phyloP scores from a whole-genome alignment of 768 basidiomycete genomes.

The Candolleomyces aberdarensis region DNA sequence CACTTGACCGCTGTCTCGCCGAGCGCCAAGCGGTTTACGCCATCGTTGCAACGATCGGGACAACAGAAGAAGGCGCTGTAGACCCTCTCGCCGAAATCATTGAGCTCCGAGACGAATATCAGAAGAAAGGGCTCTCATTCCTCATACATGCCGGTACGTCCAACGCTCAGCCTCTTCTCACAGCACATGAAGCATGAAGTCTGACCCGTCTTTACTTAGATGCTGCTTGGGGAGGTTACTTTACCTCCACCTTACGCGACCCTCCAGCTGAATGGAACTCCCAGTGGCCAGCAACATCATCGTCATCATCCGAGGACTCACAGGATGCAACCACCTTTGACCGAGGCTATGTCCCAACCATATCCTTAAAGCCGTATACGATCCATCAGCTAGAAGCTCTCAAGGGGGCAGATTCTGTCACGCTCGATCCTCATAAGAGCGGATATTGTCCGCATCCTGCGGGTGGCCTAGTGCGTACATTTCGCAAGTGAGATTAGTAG shows the following conservation, averaged over 20 bases:
- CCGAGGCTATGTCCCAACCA: constrained; percentile 20
- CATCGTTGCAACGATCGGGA: constrained; percentile 41
- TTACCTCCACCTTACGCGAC: constrained; percentile 28
- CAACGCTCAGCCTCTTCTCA: background rate
- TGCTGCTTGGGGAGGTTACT: constrained; percentile 49
- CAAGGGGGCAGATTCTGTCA: constrained; percentile 34
- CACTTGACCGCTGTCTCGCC: constrained; percentile 27
- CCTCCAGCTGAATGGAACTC: constrained; percentile 5
- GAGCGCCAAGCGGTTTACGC: constrained; percentile 34
- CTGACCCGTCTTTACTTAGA: constrained; percentile 12
- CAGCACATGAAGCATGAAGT: background rate
- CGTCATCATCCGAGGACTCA: background rate
- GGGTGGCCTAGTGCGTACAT: constrained; percentile 27
- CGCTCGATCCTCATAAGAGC: constrained; percentile 38
- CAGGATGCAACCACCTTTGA: constrained; percentile 6
- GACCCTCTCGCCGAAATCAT: constrained; percentile 39
- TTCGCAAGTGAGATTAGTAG: no score
- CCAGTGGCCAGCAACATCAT: background rate
- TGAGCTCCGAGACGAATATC: constrained; percentile 25
- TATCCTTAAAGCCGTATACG: constrained; percentile 26
- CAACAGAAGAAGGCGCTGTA: constrained; percentile 41
- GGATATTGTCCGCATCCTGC: constrained; percentile 44
- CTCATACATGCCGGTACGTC: constrained; percentile 33
- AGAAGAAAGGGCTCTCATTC: constrained; percentile 32
- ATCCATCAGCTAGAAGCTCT: constrained; percentile 25